Conservation (phyloP, 192 early-diverging fungal species). For the Paraglomus occultum region DNA sequence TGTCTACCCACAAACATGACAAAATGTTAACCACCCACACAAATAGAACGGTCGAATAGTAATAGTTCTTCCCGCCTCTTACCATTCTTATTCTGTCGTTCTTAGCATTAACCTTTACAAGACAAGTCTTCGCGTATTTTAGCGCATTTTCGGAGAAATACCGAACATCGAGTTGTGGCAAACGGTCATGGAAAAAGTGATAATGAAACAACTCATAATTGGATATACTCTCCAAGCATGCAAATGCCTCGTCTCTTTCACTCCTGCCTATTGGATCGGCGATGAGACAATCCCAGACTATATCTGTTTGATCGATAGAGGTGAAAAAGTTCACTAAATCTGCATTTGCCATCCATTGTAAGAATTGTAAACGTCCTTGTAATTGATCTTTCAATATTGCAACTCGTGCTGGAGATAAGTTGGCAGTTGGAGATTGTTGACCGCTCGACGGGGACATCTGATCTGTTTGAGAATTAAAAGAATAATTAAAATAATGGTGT, state of each 20-base stretch:
- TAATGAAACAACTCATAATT: conserved; percentile 37
- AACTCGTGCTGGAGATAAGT: conserved; percentile 21
- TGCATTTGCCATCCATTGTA: conserved; percentile 35
- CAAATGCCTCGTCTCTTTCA: conserved; percentile 45
- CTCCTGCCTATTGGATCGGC: conserved; percentile 40
- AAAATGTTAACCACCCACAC: neutral
- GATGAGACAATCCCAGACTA: conserved; percentile 44
- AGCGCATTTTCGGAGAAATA: conserved; percentile 39
- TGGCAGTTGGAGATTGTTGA: neutral
- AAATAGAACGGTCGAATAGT: neutral
- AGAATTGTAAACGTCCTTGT: conserved; percentile 33
- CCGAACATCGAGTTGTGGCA: conserved; percentile 39
- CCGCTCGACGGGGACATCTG: neutral
- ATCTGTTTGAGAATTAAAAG: conserved; percentile 1
- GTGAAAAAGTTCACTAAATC: conserved; percentile 35
- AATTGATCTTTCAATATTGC: conserved; percentile 28
- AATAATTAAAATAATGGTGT: neutral
- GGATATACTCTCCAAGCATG: conserved; percentile 37
- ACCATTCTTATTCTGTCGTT: conserved; percentile 32
- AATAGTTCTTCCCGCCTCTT: neutral
- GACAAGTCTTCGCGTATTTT: conserved; percentile 39
- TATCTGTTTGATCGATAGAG: conserved; percentile 39
- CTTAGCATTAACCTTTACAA: conserved; percentile 41
- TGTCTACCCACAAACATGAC: neutral
- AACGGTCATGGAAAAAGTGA: conserved; percentile 39